Conservation (phyloP, 1,284 basidiomycete genomes). For the Anthracocystis panici-leucophaei region DNA sequence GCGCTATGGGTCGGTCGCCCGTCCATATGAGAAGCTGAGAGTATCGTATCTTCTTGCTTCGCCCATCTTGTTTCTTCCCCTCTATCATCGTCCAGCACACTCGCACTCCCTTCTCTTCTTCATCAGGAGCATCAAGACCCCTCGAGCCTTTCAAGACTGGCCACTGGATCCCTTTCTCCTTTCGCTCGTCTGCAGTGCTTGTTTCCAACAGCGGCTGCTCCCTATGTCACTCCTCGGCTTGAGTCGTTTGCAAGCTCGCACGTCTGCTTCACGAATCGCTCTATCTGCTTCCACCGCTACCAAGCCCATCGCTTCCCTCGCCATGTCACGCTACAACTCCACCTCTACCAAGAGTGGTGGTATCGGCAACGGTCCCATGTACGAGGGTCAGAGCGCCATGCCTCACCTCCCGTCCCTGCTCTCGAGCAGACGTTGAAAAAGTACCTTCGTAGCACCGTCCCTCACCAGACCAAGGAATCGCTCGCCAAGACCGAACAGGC, state of each 20-base stretch:
- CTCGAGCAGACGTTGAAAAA: slow-evolving; percentile 66
- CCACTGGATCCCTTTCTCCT: background rate
- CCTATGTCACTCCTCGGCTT: slow-evolving; percentile 47
- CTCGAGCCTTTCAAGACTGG: background rate
- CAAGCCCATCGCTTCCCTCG: slow-evolving; percentile 12
- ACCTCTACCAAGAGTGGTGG: slow-evolving; percentile 39
- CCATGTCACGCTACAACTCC: slow-evolving; percentile 49
- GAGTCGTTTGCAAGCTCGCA: slow-evolving; percentile 44
- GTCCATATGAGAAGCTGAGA: too few species aligned
- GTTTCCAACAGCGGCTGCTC: slow-evolving; percentile 21
- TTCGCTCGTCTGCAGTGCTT: background rate
- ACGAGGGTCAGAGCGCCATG: slow-evolving; percentile 62
- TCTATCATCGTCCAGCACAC: background rate
- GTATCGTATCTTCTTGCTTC: too few species aligned
- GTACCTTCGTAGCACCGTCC: slow-evolving; percentile 63
- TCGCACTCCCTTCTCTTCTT: background rate
- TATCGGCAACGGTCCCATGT: slow-evolving; percentile 54
- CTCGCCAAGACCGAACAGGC: slow-evolving; percentile 59
- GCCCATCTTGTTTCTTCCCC: too few species aligned
- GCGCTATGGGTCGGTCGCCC: too few species aligned
- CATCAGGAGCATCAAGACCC: background rate
- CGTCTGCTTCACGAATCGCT: slow-evolving; percentile 39
- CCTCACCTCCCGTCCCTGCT: slow-evolving; percentile 66
- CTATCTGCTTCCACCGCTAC: slow-evolving; percentile 12
- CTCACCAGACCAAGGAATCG: slow-evolving; percentile 55